A percentile compares a stretch with the other conserved stretches of the same genome.
These are phyloP conservation scores for Triangularia verruculosa DNA, from an alignment of 2,329 filamentous ascomycete species.

Conservation along the genomic window DNA sequence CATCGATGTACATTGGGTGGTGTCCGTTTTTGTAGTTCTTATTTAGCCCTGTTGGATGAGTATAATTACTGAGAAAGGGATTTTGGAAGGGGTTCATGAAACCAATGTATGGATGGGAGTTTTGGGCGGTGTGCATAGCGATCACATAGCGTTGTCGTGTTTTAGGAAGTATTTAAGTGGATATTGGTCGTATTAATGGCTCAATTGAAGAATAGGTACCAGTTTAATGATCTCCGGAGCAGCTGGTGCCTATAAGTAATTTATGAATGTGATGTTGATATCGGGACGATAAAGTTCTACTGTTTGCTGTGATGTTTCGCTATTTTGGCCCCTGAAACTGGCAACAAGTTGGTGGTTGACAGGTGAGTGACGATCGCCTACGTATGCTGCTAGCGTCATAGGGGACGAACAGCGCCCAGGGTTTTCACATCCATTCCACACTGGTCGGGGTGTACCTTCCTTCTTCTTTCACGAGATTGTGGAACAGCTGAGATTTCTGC, in stretches of 20 bases:
- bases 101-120: neutral
- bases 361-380: neutral
- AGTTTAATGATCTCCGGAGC: no score
- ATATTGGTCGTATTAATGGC: neutral
- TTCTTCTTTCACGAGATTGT: neutral
- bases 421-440: neutral
- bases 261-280: neutral
- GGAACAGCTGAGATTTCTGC: neutral
- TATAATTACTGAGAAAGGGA: neutral
- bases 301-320: neutral
- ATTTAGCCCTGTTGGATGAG: neutral
- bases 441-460: neutral
- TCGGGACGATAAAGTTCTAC: neutral
- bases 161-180: neutral
- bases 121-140: neutral
- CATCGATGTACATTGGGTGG: conserved; percentile 98
- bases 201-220: no score
- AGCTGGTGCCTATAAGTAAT: no score
- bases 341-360: neutral
- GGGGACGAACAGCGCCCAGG: neutral
- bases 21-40: conserved; percentile 52
- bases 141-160: neutral
- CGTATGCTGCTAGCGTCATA: neutral
- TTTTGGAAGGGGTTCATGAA: no score
- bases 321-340: neutral